Percentiles rank a stretch among this genome's conserved stretches.
Conservation (phyloP, 345 rosid species). For the Salix caprea region DNA sequence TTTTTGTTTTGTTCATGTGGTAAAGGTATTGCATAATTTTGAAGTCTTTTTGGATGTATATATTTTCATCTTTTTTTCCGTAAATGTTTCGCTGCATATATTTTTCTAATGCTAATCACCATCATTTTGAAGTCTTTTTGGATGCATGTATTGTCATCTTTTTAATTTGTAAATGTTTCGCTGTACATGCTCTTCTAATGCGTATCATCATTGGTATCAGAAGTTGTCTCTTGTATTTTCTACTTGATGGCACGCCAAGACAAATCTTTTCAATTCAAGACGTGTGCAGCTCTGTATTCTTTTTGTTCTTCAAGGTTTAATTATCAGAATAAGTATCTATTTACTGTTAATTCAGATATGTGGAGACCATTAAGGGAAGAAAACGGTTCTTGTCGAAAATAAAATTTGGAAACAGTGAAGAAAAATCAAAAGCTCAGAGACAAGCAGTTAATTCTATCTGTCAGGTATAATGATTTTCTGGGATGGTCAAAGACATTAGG, state of each 20-base stretch:
- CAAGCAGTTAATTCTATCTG: constrained; percentile 98
- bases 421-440: constrained; percentile 88
- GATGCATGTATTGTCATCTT: too few species aligned
- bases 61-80: not conserved
- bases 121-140: not conserved
- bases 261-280: not conserved
- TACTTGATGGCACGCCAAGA: not conserved
- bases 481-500: not conserved
- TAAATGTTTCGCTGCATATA: not conserved
- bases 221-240: too few species aligned
- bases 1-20: too few species aligned
- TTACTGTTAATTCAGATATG: constrained; percentile 51
- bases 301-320: not conserved
- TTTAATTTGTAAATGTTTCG: not conserved
- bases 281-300: not conserved
- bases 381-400: constrained; percentile 92
- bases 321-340: not conserved
- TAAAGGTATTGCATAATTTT: too few species aligned
- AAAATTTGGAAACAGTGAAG: constrained; percentile 71
- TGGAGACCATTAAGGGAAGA: constrained; percentile 86
- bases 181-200: not conserved
- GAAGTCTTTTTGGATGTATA: too few species aligned
- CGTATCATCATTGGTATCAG: too few species aligned
- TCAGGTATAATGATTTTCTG: constrained; percentile 53
- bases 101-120: not conserved